These are phyloP conservation scores for Cinchona pubescens DNA, from an alignment of 257 asterid species.

Conservation along the genomic window DNA sequence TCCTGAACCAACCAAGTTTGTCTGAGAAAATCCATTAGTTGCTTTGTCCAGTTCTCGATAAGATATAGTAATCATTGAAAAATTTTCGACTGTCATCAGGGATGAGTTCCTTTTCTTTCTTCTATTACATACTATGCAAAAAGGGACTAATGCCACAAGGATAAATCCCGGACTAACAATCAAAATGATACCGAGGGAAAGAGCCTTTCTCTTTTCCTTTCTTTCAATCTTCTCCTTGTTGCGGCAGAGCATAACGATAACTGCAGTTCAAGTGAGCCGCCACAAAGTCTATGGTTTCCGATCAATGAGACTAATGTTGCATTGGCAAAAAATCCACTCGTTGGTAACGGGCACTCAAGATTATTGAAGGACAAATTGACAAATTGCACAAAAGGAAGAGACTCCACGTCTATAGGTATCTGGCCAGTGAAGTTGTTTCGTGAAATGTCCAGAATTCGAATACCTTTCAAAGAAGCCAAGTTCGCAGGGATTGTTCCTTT, in stretches of 20 bases:
- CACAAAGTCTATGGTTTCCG: constrained; percentile 32
- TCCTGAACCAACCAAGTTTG: constrained; percentile 24
- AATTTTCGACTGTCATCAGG: background rate
- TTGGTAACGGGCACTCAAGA: constrained; percentile 24
- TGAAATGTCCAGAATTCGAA: constrained; percentile 23
- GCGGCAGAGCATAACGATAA: constrained; percentile 16
- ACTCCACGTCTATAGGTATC: constrained; percentile 16
- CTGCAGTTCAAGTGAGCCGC: constrained; percentile 22
- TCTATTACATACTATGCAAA: background rate
- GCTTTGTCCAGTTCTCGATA: constrained; percentile 23
- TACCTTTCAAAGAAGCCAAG: constrained; percentile 18
- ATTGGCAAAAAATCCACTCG: constrained; percentile 14
- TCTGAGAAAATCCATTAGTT: constrained; percentile 19
- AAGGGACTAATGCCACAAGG: background rate
- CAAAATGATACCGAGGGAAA: background rate
- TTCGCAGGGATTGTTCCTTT: constrained; percentile 14
- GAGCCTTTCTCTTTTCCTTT: background rate
- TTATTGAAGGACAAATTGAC: constrained; percentile 25
- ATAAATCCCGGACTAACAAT: background rate
- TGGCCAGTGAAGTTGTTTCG: constrained; percentile 22
- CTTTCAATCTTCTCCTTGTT: too few species aligned
- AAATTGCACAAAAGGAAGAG: constrained; percentile 18
- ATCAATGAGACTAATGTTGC: constrained; percentile 9
- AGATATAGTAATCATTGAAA: constrained; percentile 19
- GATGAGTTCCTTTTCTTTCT: too few species aligned